Evolutionary conservation across 1,284 basidiomycete species (phyloP).

Genomic region (Trametes hirsuta): DNA sequence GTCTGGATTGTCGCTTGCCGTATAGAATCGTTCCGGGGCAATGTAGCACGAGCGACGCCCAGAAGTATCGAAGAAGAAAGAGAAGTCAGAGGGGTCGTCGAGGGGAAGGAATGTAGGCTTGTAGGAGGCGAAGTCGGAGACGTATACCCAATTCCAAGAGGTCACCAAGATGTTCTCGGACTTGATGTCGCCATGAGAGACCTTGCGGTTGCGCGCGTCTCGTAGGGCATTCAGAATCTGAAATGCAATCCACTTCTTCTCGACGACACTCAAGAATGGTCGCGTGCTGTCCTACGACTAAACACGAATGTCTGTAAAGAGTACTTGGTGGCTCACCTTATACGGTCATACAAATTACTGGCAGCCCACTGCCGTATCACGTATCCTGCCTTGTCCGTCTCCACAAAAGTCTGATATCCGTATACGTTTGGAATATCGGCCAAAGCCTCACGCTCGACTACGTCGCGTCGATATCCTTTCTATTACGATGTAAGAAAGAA

Average conservation of each 20-base stretch:
- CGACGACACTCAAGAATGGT: slow-evolving; percentile 88
- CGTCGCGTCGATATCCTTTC: slow-evolving; percentile 4
- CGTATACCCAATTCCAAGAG: slow-evolving; percentile 93
- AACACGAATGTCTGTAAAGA: not conserved
- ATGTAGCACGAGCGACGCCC: slow-evolving; percentile 94
- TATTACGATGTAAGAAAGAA: not conserved
- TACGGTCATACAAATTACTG: slow-evolving; percentile 95
- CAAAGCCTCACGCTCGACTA: slow-evolving; percentile 86
- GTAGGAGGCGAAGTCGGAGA: slow-evolving; percentile 97
- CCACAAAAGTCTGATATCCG: slow-evolving; percentile 88
- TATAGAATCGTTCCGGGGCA: slow-evolving; percentile 96
- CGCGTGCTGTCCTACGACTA: slow-evolving; percentile 71
- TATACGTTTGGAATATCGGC: slow-evolving; percentile 88
- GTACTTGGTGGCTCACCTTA: slow-evolving; percentile 68
- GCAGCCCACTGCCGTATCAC: slow-evolving; percentile 95
- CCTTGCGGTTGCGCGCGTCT: slow-evolving; percentile 80
- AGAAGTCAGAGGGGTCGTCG: slow-evolving; percentile 97
- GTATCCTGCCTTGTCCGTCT: slow-evolving; percentile 97
- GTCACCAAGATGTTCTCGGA: slow-evolving; percentile 98
- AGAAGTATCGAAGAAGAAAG: slow-evolving; percentile 97
- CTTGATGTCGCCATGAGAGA: slow-evolving; percentile 97
- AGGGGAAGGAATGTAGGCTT: slow-evolving; percentile 96
- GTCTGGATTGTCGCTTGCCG: slow-evolving; percentile 68
- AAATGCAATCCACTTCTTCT: slow-evolving; percentile 99
- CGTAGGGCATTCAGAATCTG: slow-evolving; percentile 88